Evolutionary conservation across 768 basidiomycete species (phyloP).

Genomic region (Thelephora aurantiotincta): DNA sequence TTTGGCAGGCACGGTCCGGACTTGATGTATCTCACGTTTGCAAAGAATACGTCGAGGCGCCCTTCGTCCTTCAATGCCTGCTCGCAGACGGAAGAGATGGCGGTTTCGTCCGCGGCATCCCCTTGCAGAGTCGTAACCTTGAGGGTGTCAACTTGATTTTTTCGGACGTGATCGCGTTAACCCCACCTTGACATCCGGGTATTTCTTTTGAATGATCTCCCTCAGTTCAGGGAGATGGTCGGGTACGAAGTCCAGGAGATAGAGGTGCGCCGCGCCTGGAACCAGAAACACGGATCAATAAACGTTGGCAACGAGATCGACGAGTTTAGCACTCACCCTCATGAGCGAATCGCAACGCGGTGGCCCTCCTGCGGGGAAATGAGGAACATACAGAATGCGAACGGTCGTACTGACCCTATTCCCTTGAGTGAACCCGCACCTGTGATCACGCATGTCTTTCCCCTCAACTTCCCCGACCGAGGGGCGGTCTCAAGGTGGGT

Average conservation of each 20-base stretch:
- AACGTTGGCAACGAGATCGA: neutral
- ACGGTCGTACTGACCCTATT: constrained; percentile 50
- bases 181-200: constrained; percentile 68
- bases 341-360: constrained; percentile 62
- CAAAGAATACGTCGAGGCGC: constrained; percentile 86
- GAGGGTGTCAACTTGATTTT: neutral
- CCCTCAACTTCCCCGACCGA: constrained; percentile 42
- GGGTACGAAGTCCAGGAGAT: constrained; percentile 57
- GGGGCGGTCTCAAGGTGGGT: constrained; percentile 44
- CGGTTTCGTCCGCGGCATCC: constrained; percentile 70
- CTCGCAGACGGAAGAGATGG: constrained; percentile 55
- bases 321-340: constrained; percentile 35
- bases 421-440: constrained; percentile 80
- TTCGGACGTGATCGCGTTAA: neutral
- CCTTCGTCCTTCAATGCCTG: constrained; percentile 72
- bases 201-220: constrained; percentile 46
- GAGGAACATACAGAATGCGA: neutral
- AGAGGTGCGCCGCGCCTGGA: constrained; percentile 63
- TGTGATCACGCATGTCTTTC: constrained; percentile 79
- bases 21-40: constrained; percentile 48
- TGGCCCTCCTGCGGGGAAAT: constrained; percentile 38
- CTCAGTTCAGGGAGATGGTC: constrained; percentile 61
- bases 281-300: neutral
- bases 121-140: constrained; percentile 69
- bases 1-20: neutral